Evolutionary conservation across 2,329 filamentous ascomycete species (phyloP).

Genomic region (Seiridium cupressi): DNA sequence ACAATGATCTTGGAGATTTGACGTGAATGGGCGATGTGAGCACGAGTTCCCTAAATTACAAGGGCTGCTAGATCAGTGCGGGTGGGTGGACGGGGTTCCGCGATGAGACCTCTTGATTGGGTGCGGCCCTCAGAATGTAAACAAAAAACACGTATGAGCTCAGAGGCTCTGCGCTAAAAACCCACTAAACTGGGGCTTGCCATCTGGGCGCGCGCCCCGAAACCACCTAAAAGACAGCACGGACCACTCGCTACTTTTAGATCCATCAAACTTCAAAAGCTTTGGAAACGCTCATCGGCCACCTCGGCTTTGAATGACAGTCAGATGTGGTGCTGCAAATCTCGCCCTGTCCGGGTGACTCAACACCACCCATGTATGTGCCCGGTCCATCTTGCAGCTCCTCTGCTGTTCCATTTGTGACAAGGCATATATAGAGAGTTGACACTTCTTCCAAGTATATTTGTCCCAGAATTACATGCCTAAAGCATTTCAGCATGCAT

Average conservation of each 20-base stretch:
- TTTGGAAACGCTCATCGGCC: no score
- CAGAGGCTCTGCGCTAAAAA: background rate
- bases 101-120: constrained; percentile 1
- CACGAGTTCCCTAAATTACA: background rate
- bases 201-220: background rate
- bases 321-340: no score
- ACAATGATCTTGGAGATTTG: background rate
- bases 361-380: no score
- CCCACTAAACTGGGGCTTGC: background rate
- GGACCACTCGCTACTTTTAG: background rate
- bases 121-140: background rate
- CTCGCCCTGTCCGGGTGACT: no score
- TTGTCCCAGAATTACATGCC: no score
- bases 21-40: background rate
- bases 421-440: no score
- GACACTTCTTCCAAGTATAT: no score
- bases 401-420: no score
- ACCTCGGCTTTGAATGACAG: no score
- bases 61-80: background rate
- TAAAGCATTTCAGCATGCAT: no score
- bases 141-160: constrained; percentile 8
- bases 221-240: background rate
- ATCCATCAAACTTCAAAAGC: background rate
- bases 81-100: background rate
- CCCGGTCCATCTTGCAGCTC: no score